Evolutionary conservation across 2,329 filamentous ascomycete genomes (phyloP).

Genomic region (Kalaharituber pfeilii): DNA sequence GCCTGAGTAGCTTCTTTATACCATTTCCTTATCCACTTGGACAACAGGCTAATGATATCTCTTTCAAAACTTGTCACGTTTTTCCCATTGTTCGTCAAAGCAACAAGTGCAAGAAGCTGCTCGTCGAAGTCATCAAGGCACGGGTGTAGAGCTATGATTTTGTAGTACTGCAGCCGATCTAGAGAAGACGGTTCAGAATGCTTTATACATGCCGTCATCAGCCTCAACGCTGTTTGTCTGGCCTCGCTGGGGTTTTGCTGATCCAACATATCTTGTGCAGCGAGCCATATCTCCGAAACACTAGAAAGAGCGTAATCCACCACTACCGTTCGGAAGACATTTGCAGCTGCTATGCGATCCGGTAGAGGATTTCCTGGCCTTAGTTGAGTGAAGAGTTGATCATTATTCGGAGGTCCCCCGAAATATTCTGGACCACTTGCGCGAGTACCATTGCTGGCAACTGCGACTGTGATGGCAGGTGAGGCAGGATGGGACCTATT

Average conservation of each 20-base stretch:
- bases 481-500: slow-evolving; percentile 14
- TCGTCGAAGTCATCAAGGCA: slow-evolving; percentile 47
- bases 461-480: slow-evolving; percentile 7
- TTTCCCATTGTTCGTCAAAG: slow-evolving; percentile 44
- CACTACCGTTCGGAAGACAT: slow-evolving; percentile 19
- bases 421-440: slow-evolving; percentile 12
- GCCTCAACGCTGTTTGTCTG: slow-evolving; percentile 45
- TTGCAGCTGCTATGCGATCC: slow-evolving; percentile 21
- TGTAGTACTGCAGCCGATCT: slow-evolving; percentile 48
- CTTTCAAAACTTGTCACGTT: slow-evolving; percentile 50
- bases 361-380: slow-evolving; percentile 18
- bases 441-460: slow-evolving; percentile 7
- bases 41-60: slow-evolving; percentile 45
- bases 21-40: slow-evolving; percentile 40
- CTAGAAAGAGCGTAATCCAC: slow-evolving; percentile 19
- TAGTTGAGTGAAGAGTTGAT: slow-evolving; percentile 18
- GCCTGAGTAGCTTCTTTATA: slow-evolving; percentile 39
- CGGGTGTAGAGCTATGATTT: slow-evolving; percentile 40
- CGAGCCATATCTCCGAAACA: slow-evolving; percentile 46
- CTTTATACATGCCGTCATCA: slow-evolving; percentile 48
- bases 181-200: slow-evolving; percentile 46
- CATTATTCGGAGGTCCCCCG: slow-evolving; percentile 15
- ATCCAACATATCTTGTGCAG: slow-evolving; percentile 47
- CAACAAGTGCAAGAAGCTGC: slow-evolving; percentile 45
- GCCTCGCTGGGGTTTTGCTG: slow-evolving; percentile 36